Percentiles rank a stretch among this genome's conserved stretches.
These are phyloP conservation scores for Yamadazyma friedrichii DNA, from an alignment of 1,139 yeast species.

Conservation along the genomic window DNA sequence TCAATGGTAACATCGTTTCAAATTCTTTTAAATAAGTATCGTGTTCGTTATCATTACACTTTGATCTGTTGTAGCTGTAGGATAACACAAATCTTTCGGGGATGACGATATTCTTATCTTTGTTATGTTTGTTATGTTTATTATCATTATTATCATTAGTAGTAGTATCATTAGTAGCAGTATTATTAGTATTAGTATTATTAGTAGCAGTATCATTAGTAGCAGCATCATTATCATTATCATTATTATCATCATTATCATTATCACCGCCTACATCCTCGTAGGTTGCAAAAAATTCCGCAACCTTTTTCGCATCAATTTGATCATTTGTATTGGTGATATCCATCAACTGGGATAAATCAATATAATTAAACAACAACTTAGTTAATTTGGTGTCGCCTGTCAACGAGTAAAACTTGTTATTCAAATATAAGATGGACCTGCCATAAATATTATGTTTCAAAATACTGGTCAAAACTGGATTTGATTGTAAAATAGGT, in stretches of 20 bases:
- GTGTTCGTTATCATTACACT: conserved; percentile 8
- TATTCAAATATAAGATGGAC: conserved; percentile 12
- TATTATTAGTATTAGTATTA: background rate
- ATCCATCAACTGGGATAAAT: conserved; percentile 6
- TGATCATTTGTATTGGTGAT: background rate
- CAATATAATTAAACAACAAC: conserved; percentile 14
- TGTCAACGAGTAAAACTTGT: conserved; percentile 4
- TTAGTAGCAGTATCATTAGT: background rate
- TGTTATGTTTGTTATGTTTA: background rate
- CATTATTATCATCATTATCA: background rate
- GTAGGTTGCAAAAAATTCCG: background rate
- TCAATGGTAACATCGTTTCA: conserved; percentile 3
- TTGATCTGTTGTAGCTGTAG: conserved; percentile 12
- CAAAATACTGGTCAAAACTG: conserved; percentile 3
- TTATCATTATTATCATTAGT: background rate
- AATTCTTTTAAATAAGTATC: conserved; percentile 10
- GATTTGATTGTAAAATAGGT: background rate
- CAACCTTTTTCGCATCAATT: conserved; percentile 4
- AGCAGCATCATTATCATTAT: background rate
- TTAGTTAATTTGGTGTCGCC: conserved; percentile 7
- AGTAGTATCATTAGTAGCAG: background rate
- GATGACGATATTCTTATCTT: conserved; percentile 2
- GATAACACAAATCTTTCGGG: conserved; percentile 17
- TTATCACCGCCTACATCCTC: background rate
- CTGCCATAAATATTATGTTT: conserved; percentile 14